Conservation (phyloP, 306 rosid species). For the Lathyrus aphaca region DNA sequence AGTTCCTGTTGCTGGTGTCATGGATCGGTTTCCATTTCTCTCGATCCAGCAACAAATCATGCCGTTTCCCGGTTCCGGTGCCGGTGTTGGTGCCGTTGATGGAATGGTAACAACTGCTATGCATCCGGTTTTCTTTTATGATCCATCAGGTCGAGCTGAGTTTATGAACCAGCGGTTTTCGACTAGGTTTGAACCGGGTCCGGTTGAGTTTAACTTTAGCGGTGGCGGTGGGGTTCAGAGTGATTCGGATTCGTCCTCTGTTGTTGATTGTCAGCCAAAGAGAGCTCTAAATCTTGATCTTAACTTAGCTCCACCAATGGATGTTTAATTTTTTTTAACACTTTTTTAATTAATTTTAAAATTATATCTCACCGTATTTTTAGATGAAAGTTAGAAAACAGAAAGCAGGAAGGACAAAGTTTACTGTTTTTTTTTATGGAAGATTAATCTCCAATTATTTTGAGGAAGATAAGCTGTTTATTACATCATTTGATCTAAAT, state of each 20-base stretch:
- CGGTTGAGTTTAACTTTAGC: constrained; percentile 38
- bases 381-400: not conserved
- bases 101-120: constrained; percentile 10
- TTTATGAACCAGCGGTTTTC: constrained; percentile 46
- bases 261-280: constrained; percentile 53
- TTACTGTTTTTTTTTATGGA: constrained; percentile 11
- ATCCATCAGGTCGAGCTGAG: constrained; percentile 32
- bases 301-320: constrained; percentile 66
- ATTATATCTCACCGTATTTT: not conserved
- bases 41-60: constrained; percentile 40
- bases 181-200: constrained; percentile 41
- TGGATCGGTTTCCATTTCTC: constrained; percentile 55
- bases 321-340: constrained; percentile 34
- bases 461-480: constrained; percentile 33
- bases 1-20: not conserved
- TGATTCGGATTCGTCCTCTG: constrained; percentile 58
- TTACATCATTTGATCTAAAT: constrained; percentile 40
- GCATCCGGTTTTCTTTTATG: constrained; percentile 48
- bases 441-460: constrained; percentile 38
- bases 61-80: constrained; percentile 18
- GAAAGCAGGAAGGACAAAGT: constrained; percentile 2
- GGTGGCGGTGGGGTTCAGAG: constrained; percentile 47
- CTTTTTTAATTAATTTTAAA: not conserved
- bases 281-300: constrained; percentile 63
- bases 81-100: not conserved